These are phyloP conservation scores for Calendula officinalis DNA, from an alignment of 129 eudicot species.

Conservation along the genomic window DNA sequence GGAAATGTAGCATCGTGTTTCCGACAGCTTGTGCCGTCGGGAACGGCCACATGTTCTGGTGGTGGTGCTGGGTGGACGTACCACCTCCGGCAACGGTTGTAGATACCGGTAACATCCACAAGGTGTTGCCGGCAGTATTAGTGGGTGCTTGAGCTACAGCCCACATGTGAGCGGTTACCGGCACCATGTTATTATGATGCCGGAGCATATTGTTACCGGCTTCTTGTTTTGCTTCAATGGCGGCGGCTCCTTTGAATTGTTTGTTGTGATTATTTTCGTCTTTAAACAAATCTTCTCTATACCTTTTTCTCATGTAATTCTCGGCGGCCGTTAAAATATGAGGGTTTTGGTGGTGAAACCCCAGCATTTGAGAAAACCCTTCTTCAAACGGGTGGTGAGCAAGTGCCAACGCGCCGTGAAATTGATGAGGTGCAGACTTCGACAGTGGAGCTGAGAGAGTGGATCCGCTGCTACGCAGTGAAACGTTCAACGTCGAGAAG, in stretches of 20 bases:
- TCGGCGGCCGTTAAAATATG: conserved; percentile 49
- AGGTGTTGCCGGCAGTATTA: conserved; percentile 44
- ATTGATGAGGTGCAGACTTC: conserved; percentile 59
- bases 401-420: conserved; percentile 62
- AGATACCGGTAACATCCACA: conserved; percentile 73
- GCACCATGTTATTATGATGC: conserved; percentile 46
- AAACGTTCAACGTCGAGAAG: conserved; percentile 62
- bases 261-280: conserved; percentile 51
- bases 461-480: conserved; percentile 62
- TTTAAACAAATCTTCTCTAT: conserved; percentile 72
- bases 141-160: conserved; percentile 62
- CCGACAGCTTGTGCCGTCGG: conserved; percentile 39
- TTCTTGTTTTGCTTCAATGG: conserved; percentile 38
- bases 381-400: conserved; percentile 63
- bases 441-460: conserved; percentile 69
- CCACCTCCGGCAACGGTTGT: conserved; percentile 28
- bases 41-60: conserved; percentile 69
- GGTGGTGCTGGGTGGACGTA: conserved; percentile 25
- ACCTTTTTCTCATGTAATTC: conserved; percentile 58
- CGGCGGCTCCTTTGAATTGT: conserved; percentile 39
- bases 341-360: conserved; percentile 57
- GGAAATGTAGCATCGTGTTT: conserved; percentile 45
- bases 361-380: conserved; percentile 71
- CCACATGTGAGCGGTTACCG: conserved; percentile 64
- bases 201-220: conserved; percentile 33